A percentile compares a stretch with the other conserved stretches of the same genome.
Evolutionary conservation across 2,329 filamentous ascomycete species (phyloP).

Genomic region (Colletotrichum noveboracense): DNA sequence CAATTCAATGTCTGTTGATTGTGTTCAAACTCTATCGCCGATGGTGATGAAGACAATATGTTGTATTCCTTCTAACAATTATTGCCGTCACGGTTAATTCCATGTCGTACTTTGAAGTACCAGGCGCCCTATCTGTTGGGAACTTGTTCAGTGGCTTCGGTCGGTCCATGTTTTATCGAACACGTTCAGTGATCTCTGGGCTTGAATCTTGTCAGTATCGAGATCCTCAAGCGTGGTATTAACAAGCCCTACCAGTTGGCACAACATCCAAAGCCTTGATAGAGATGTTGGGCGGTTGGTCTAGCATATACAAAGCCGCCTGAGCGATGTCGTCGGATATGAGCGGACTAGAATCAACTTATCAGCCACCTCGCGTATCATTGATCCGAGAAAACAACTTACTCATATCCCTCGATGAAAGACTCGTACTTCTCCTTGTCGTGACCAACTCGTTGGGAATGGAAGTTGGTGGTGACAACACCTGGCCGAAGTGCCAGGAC

Average conservation of each 20-base stretch:
- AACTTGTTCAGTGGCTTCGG: neutral
- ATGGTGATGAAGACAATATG: neutral
- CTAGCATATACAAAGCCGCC: slow-evolving; percentile 47
- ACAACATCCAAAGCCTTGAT: slow-evolving; percentile 54
- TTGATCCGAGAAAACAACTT: neutral
- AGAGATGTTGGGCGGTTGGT: slow-evolving; percentile 35
- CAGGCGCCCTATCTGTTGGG: neutral
- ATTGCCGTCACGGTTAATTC: neutral
- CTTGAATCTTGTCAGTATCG: neutral
- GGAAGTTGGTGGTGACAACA: slow-evolving; percentile 53
- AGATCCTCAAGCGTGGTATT: too few species aligned
- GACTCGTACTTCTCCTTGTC: slow-evolving; percentile 45
- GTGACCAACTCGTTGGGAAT: slow-evolving; percentile 47
- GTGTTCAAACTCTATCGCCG: neutral
- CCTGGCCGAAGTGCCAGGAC: slow-evolving; percentile 51
- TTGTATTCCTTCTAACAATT: accelerated
- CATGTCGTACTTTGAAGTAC: neutral
- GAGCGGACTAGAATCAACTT: slow-evolving; percentile 32
- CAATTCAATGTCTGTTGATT: neutral
- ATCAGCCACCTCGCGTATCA: neutral
- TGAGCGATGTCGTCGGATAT: slow-evolving; percentile 47
- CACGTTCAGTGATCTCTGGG: slow-evolving; percentile 34
- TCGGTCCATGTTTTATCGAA: slow-evolving; percentile 35
- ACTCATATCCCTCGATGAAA: slow-evolving; percentile 49
- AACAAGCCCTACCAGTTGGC: slow-evolving; percentile 33